Conservation (phyloP, 805 yeast species). For the Priceomyces fermenticarens region DNA sequence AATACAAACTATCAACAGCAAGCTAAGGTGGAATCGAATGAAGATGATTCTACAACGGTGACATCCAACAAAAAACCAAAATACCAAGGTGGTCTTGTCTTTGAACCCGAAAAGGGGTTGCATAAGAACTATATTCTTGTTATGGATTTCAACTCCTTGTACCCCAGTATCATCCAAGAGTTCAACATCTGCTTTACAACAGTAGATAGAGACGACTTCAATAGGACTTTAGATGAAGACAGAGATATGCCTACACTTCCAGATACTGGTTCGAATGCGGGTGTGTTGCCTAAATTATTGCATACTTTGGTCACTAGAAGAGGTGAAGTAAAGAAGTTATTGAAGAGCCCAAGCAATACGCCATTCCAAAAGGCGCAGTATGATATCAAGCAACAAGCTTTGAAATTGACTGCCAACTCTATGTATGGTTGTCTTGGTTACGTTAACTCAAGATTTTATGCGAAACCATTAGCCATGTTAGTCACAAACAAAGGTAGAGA, state of each 20-base stretch:
- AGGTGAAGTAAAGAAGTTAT: slow-evolving; percentile 82
- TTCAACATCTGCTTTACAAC: slow-evolving; percentile 97
- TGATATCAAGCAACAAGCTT: slow-evolving; percentile 94
- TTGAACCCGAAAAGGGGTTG: slow-evolving; percentile 94
- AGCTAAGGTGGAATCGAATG: slow-evolving; percentile 28
- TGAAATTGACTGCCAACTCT: slow-evolving; percentile 96
- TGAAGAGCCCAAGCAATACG: slow-evolving; percentile 70
- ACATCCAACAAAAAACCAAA: slow-evolving; percentile 65
- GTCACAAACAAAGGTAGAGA: slow-evolving; percentile 96
- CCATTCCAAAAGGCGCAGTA: slow-evolving; percentile 72
- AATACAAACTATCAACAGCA: slow-evolving; percentile 34
- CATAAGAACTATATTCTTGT: slow-evolving; percentile 87
- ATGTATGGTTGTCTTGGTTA: slow-evolving; percentile 99
- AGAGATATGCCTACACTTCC: slow-evolving; percentile 70
- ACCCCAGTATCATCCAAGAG: slow-evolving; percentile 96
- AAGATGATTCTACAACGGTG: slow-evolving; percentile 46
- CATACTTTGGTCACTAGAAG: slow-evolving; percentile 86
- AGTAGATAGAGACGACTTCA: slow-evolving; percentile 62
- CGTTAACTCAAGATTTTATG: slow-evolving; percentile 87
- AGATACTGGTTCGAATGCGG: slow-evolving; percentile 52
- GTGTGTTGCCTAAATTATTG: slow-evolving; percentile 83
- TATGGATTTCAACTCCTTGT: slow-evolving; percentile 97
- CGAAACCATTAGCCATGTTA: slow-evolving; percentile 92
- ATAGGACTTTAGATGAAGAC: slow-evolving; percentile 45
- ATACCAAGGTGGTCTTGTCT: slow-evolving; percentile 90